phyloP scores from a whole-genome alignment of 495 filamentous ascomycete genomes.

The Aspergillus biplanus region DNA sequence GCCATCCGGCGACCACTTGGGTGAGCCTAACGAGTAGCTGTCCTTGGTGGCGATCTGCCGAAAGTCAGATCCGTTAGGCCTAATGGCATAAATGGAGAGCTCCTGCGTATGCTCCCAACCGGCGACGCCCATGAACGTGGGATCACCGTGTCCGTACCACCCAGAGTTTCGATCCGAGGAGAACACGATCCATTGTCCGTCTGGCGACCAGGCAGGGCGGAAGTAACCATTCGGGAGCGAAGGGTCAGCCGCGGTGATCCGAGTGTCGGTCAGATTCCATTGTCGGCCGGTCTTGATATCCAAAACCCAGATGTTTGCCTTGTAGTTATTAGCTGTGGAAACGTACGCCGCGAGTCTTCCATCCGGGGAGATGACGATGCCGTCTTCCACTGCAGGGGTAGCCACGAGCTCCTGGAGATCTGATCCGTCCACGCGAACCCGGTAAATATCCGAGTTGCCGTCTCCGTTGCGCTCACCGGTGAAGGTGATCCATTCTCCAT shows the following conservation, averaged over 20 bases:
- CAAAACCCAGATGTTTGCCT: constrained; percentile 34
- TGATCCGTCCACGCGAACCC: constrained; percentile 30
- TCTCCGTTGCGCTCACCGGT: constrained; percentile 35
- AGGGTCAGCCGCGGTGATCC: constrained; percentile 14
- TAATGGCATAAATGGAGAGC: constrained; percentile 34
- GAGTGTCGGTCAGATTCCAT: constrained; percentile 33
- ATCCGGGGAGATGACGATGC: constrained; percentile 34
- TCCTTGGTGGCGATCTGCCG: constrained; percentile 22
- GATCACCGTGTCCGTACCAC: constrained; percentile 33
- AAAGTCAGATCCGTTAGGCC: constrained; percentile 33
- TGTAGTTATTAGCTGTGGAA: constrained; percentile 29
- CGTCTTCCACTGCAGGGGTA: constrained; percentile 32
- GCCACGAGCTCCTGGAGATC: constrained; percentile 28
- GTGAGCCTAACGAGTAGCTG: constrained; percentile 30
- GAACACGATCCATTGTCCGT: constrained; percentile 32
- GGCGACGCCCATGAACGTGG: constrained; percentile 21
- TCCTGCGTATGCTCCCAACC: constrained; percentile 42
- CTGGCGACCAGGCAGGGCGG: constrained; percentile 34
- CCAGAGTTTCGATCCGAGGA: constrained; percentile 29
- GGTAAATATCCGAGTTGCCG: constrained; percentile 38
- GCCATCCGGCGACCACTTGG: constrained; percentile 36
- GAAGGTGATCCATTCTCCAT: constrained; percentile 37
- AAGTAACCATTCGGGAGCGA: constrained; percentile 35
- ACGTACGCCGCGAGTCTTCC: constrained; percentile 32
- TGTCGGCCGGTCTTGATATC: constrained; percentile 28